Conservation (phyloP, 2,329 filamentous ascomycete species). For the Verticillium dahliae region DNA sequence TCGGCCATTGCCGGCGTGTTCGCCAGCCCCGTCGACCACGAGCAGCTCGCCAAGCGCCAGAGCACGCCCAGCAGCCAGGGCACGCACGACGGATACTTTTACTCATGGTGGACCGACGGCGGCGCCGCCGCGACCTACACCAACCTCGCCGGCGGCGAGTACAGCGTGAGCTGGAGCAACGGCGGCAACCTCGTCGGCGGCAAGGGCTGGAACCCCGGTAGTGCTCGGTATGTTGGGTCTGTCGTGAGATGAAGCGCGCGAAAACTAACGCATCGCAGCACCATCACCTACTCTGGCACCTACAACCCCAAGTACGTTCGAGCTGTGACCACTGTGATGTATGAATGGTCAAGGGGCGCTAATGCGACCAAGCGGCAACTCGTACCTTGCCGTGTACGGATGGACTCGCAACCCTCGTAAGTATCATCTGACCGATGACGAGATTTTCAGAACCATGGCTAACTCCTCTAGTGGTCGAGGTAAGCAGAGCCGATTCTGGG, state of each 20-base stretch:
- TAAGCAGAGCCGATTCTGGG: background rate
- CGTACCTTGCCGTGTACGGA: slow-evolving; percentile 30
- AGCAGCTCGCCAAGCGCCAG: slow-evolving; percentile 3
- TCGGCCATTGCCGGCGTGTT: slow-evolving; percentile 8
- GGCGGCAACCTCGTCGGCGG: slow-evolving; percentile 49
- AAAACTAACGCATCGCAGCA: slow-evolving; percentile 3
- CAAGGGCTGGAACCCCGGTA: slow-evolving; percentile 52
- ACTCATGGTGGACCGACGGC: slow-evolving; percentile 42
- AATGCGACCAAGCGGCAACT: slow-evolving; percentile 28
- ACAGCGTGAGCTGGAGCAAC: slow-evolving; percentile 36
- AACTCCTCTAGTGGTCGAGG: slow-evolving; percentile 1
- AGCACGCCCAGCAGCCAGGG: slow-evolving; percentile 28
- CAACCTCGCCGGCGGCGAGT: slow-evolving; percentile 34
- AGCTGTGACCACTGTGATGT: background rate
- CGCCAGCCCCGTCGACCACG: slow-evolving; percentile 6
- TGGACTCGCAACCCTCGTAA: slow-evolving; percentile 24
- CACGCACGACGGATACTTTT: slow-evolving; percentile 36
- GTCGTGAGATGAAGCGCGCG: slow-evolving; percentile 4
- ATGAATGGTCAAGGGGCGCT: slow-evolving; percentile 12
- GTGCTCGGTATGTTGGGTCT: slow-evolving; percentile 31
- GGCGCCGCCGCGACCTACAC: slow-evolving; percentile 32
- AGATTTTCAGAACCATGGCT: background rate
- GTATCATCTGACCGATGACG: background rate
- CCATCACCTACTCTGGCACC: slow-evolving; percentile 21
- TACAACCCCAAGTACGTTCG: slow-evolving; percentile 24